These are phyloP conservation scores for Fagopyrum esculentum DNA, from an alignment of 148 eudicot species.

Conservation along the genomic window DNA sequence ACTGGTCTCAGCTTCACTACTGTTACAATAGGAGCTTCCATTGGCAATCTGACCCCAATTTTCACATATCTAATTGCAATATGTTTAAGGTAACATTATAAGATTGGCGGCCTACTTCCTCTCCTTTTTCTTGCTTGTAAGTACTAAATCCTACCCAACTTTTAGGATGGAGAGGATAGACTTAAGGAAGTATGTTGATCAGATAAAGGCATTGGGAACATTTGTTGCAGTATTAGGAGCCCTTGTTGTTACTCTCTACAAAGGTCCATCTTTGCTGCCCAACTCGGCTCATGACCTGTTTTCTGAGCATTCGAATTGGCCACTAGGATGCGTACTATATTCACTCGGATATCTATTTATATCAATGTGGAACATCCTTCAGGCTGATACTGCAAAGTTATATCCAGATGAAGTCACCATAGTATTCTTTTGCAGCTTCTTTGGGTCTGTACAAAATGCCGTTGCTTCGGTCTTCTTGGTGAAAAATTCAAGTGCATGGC, in stretches of 20 bases:
- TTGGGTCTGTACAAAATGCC: neutral
- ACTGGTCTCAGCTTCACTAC: neutral
- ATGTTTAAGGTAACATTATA: neutral
- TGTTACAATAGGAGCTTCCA: neutral
- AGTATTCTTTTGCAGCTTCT: neutral
- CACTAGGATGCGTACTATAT: neutral
- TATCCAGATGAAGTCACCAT: neutral
- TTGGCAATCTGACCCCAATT: neutral
- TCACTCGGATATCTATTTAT: neutral
- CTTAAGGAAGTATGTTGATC: neutral
- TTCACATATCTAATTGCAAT: neutral
- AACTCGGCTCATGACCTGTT: neutral
- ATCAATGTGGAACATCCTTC: conserved; percentile 1
- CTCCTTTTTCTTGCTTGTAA: neutral
- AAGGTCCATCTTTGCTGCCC: neutral
- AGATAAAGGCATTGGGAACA: neutral
- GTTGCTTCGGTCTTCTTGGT: neutral
- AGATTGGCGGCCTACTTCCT: neutral
- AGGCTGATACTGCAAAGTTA: neutral
- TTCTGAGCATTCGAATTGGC: neutral
- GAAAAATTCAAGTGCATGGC: neutral
- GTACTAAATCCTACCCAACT: neutral
- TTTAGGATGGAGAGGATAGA: neutral
- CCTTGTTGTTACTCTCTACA: neutral
- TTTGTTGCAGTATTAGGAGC: neutral